These are phyloP conservation scores for Tanozyma kutaoensis DNA, from an alignment of 805 yeast genomes.

Conservation along the genomic window DNA sequence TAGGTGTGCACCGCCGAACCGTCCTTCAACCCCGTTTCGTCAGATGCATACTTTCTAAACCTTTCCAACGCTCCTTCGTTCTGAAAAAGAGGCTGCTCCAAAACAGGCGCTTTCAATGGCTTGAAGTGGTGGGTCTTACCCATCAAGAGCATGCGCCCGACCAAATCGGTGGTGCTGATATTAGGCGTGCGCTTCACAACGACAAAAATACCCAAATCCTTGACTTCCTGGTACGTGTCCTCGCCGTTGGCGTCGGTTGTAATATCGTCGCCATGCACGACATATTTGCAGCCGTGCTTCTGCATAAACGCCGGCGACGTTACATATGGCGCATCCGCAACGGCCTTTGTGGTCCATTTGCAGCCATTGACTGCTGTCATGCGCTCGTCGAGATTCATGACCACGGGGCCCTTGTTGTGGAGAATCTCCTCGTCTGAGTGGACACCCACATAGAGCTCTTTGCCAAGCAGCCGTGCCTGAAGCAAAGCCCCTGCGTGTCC, in stretches of 20 bases:
- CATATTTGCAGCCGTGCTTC: constrained; percentile 62
- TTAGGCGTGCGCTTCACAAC: constrained; percentile 93
- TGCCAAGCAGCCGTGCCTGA: constrained; percentile 80
- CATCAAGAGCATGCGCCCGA: constrained; percentile 68
- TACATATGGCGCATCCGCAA: constrained; percentile 83
- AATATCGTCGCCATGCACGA: constrained; percentile 98
- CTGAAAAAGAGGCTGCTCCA: constrained; percentile 13
- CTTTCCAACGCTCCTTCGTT: constrained; percentile 23
- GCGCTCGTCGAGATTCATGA: constrained; percentile 75
- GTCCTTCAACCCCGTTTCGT: constrained; percentile 37
- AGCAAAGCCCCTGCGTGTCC: constrained; percentile 90
- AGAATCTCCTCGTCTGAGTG: constrained; percentile 84
- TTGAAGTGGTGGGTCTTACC: constrained; percentile 45
- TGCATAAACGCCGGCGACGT: constrained; percentile 79
- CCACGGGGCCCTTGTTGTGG: constrained; percentile 84
- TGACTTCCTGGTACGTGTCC: constrained; percentile 79
- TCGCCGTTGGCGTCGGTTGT: constrained; percentile 93
- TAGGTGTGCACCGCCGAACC: constrained; percentile 11
- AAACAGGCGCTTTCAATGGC: constrained; percentile 2
- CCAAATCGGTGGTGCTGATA: constrained; percentile 89
- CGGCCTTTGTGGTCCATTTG: constrained; percentile 69
- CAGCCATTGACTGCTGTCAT: constrained; percentile 79
- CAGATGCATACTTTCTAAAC: constrained; percentile 47
- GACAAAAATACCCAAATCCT: constrained; percentile 72
- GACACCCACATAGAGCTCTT: constrained; percentile 70